phyloP scores from a whole-genome alignment of 2,329 filamentous ascomycete species.

The Drechslerella dactyloides region DNA sequence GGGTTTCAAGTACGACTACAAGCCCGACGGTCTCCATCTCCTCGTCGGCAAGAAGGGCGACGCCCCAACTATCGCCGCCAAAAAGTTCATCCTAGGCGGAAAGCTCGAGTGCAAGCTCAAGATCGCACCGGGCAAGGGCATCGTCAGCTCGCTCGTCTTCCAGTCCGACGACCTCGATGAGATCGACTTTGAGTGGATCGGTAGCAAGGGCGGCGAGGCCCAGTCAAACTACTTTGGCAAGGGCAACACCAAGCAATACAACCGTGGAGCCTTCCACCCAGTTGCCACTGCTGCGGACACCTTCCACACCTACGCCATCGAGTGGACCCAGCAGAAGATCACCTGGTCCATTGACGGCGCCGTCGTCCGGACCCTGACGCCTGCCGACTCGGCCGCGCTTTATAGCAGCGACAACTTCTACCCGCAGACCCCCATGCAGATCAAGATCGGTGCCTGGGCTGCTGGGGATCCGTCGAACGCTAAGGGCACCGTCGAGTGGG shows the following conservation, averaged over 20 bases:
- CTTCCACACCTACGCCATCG: constrained; percentile 86
- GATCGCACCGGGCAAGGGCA: constrained; percentile 84
- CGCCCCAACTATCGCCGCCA: constrained; percentile 80
- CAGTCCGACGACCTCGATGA: constrained; percentile 93
- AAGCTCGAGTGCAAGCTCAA: constrained; percentile 85
- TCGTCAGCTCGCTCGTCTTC: constrained; percentile 89
- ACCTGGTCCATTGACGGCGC: constrained; percentile 83
- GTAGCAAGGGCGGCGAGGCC: constrained; percentile 74
- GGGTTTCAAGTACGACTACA: constrained; percentile 77
- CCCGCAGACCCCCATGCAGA: constrained; percentile 92
- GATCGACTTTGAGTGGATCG: constrained; percentile 97
- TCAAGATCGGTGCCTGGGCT: constrained; percentile 91
- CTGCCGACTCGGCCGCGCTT: constrained; percentile 63
- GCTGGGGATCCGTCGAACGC: constrained; percentile 84
- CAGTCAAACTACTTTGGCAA: constrained; percentile 98
- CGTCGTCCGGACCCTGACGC: constrained; percentile 76
- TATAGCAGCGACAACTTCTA: constrained; percentile 62
- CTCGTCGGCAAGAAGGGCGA: constrained; percentile 80
- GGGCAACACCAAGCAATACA: constrained; percentile 82
- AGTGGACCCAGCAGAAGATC: constrained; percentile 86
- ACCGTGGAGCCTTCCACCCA: constrained; percentile 81
- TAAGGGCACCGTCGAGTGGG: constrained; percentile 74
- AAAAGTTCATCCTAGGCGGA: constrained; percentile 99
- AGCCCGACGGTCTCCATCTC: constrained; percentile 78
- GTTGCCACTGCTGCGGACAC: constrained; percentile 71